Conservation (phyloP, 2,329 filamentous ascomycete genomes). For the Diplodia sapinea region DNA sequence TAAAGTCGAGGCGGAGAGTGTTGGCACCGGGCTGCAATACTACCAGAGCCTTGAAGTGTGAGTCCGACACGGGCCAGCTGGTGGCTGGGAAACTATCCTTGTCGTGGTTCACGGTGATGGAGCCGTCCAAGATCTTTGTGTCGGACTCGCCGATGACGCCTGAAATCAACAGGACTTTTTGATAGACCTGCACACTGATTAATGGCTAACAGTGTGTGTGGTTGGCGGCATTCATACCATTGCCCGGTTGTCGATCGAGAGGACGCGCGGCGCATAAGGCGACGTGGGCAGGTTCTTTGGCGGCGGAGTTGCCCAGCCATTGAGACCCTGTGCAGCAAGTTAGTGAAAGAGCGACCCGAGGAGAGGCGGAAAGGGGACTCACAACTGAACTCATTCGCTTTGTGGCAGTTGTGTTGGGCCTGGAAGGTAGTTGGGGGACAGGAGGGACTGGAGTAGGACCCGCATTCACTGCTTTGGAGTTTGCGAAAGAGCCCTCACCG, state of each 20-base stretch:
- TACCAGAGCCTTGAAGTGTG: slow-evolving; percentile 88
- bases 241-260: slow-evolving; percentile 79
- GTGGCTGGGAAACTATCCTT: slow-evolving; percentile 85
- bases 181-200: slow-evolving; percentile 70
- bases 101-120: slow-evolving; percentile 76
- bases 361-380: slow-evolving; percentile 28
- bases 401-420: slow-evolving; percentile 38
- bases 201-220: slow-evolving; percentile 9
- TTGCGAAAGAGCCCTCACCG: slow-evolving; percentile 68
- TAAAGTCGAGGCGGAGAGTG: slow-evolving; percentile 84
- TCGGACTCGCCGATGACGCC: slow-evolving; percentile 79
- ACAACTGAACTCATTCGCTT: slow-evolving; percentile 60
- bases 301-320: slow-evolving; percentile 62
- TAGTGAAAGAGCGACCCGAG: neutral
- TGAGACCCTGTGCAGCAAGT: slow-evolving; percentile 17
- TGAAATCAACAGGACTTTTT: slow-evolving; percentile 83
- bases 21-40: slow-evolving; percentile 93
- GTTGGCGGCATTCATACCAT: slow-evolving; percentile 60
- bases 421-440: slow-evolving; percentile 41
- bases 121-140: slow-evolving; percentile 75
- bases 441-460: slow-evolving; percentile 41
- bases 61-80: slow-evolving; percentile 85
- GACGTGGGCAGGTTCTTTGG: slow-evolving; percentile 62
- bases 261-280: slow-evolving; percentile 78
- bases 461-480: slow-evolving; percentile 64